Percentiles rank a stretch among this genome's conserved stretches.
Conservation (phyloP, 1,284 basidiomycete species). For the Porphyrellus sp. region DNA sequence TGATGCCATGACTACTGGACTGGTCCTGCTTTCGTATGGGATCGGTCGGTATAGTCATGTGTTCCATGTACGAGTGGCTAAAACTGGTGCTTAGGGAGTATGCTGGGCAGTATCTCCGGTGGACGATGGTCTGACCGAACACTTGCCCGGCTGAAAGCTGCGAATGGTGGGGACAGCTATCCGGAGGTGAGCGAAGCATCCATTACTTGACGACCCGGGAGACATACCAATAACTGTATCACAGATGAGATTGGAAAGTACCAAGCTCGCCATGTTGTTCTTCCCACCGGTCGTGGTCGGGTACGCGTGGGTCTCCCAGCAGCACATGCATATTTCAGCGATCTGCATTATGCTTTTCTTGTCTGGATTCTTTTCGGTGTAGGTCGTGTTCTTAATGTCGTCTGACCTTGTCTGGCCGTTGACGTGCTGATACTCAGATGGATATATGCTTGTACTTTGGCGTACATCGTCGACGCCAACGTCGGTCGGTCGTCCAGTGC, state of each 20-base stretch:
- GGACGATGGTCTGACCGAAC: constrained; percentile 75
- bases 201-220: too few relatives aligned
- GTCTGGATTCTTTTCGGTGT: constrained; percentile 71
- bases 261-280: constrained; percentile 50
- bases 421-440: constrained; percentile 43
- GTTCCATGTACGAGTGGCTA: not conserved
- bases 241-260: constrained; percentile 74
- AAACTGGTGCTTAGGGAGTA: constrained; percentile 57
- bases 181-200: constrained; percentile 66
- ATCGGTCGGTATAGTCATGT: constrained; percentile 42
- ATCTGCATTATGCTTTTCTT: constrained; percentile 65
- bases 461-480: constrained; percentile 79
- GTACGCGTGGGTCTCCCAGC: constrained; percentile 76
- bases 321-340: constrained; percentile 61
- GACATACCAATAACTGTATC: not conserved
- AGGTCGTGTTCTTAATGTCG: constrained; percentile 22
- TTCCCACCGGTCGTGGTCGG: constrained; percentile 61
- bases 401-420: constrained; percentile 3
- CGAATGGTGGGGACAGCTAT: constrained; percentile 59
- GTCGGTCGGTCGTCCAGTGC: constrained; percentile 69
- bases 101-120: constrained; percentile 70
- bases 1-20: constrained; percentile 70
- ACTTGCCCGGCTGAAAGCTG: constrained; percentile 53
- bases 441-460: constrained; percentile 68
- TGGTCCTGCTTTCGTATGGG: constrained; percentile 76